phyloP scores from a whole-genome alignment of 2,329 filamentous ascomycete genomes.

The Calonectria multiphialidica region DNA sequence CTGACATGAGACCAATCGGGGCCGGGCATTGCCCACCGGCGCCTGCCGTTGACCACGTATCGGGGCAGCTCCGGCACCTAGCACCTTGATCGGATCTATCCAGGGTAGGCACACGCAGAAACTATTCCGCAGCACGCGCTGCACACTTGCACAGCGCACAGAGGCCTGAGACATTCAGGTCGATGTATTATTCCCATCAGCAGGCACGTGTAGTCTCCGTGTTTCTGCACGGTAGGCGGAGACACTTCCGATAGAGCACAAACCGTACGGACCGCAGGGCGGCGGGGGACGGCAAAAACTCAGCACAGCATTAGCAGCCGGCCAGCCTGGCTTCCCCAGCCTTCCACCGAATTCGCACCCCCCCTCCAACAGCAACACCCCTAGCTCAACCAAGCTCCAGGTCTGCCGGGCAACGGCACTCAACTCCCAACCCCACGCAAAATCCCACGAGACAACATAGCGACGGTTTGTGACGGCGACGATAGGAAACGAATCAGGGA shows the following conservation, averaged over 20 bases:
- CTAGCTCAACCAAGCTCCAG: constrained; percentile 24
- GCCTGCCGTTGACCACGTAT: not conserved
- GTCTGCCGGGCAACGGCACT: constrained; percentile 21
- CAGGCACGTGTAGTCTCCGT: not conserved
- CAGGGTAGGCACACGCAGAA: not conserved
- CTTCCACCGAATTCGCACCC: constrained; percentile 17
- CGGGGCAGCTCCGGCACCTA: constrained; percentile 4
- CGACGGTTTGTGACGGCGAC: not conserved
- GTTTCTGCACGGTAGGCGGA: not conserved
- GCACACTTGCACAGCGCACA: constrained; percentile 2
- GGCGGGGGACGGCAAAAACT: constrained; percentile 7
- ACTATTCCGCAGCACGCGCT: not conserved
- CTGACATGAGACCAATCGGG: constrained; percentile 8
- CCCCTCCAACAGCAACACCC: constrained; percentile 16
- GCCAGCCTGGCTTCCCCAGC: constrained; percentile 8
- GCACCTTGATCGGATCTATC: constrained; percentile 18
- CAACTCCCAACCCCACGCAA: constrained; percentile 22
- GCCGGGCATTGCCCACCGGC: not conserved
- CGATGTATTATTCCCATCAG: not conserved
- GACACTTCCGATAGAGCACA: not conserved
- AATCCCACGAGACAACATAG: constrained; percentile 2
- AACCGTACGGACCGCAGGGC: not conserved
- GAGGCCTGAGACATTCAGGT: not conserved
- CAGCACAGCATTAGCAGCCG: not conserved
- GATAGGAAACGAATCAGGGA: constrained; percentile 7